Percentiles rank a stretch among this genome's conserved stretches.
Conservation (phyloP, 306 rosid genomes). For the Corylus avellana region DNA sequence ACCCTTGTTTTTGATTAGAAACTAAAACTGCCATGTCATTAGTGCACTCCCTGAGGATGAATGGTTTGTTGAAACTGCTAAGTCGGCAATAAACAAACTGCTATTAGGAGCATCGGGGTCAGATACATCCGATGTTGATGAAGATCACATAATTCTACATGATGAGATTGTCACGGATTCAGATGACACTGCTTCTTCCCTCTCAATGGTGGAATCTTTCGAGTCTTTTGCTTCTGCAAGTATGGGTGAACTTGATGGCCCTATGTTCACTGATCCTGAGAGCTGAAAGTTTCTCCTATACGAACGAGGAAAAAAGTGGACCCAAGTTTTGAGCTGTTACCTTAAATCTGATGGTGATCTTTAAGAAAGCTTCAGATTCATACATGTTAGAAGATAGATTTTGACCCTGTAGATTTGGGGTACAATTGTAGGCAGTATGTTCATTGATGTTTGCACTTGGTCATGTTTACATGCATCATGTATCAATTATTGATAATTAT, state of each 20-base stretch:
- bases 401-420: background rate
- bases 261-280: constrained; percentile 61
- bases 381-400: background rate
- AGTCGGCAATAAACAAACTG: constrained; percentile 74
- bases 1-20: constrained; percentile 6
- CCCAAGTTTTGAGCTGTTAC: background rate
- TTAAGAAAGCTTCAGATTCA: background rate
- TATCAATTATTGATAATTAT: background rate
- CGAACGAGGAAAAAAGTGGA: background rate
- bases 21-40: constrained; percentile 27
- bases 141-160: constrained; percentile 62
- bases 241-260: constrained; percentile 95
- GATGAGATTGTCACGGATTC: constrained; percentile 62
- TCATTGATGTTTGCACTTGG: background rate
- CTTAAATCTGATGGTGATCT: background rate
- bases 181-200: constrained; percentile 72
- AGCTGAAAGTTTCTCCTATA: constrained; percentile 26
- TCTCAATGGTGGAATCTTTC: constrained; percentile 59
- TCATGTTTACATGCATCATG: background rate
- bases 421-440: background rate
- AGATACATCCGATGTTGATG: constrained; percentile 71
- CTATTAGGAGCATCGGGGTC: constrained; percentile 76
- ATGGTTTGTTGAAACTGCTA: constrained; percentile 94
- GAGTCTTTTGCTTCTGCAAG: constrained; percentile 96
- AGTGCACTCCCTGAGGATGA: constrained; percentile 95